Percentiles rank a stretch among this genome's conserved stretches.
These are phyloP conservation scores for Allium cepa DNA, from an alignment of 106 monocot genomes.

Conservation along the genomic window DNA sequence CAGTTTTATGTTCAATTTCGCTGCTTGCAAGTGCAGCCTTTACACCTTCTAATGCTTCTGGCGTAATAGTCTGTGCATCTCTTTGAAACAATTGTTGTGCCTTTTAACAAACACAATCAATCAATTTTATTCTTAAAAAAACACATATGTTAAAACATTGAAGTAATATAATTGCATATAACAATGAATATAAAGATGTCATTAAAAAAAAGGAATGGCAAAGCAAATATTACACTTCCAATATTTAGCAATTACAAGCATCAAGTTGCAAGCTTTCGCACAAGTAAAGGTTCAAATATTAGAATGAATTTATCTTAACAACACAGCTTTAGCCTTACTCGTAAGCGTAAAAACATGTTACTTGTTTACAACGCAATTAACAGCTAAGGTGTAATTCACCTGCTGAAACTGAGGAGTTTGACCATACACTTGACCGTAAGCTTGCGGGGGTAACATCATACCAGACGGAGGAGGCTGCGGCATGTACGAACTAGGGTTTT, in stretches of 20 bases:
- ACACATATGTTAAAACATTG: background rate
- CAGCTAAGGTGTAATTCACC: background rate
- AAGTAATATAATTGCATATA: constrained; percentile 1
- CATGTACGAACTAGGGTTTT: background rate
- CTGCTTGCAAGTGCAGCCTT: constrained; percentile 93
- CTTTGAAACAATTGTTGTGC: constrained; percentile 93
- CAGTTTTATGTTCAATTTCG: constrained; percentile 77
- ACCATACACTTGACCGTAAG: background rate
- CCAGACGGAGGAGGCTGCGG: background rate
- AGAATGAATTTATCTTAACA: background rate
- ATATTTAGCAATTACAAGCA: background rate
- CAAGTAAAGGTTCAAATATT: background rate
- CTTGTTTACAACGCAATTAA: no score
- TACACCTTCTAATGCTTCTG: constrained; percentile 89
- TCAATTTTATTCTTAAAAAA: background rate
- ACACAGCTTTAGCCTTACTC: background rate
- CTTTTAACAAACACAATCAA: constrained; percentile 17
- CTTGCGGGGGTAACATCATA: constrained; percentile 9
- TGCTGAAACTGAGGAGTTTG: constrained; percentile 9
- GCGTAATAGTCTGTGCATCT: constrained; percentile 95
- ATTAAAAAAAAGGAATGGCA: no score
- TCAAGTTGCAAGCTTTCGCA: background rate
- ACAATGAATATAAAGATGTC: background rate
- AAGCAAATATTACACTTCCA: background rate
- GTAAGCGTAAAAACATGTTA: background rate